Base-by-base conservation (phyloP, 192 early-diverging fungal species). In the Ramicandelaber brevisporus region DNA sequence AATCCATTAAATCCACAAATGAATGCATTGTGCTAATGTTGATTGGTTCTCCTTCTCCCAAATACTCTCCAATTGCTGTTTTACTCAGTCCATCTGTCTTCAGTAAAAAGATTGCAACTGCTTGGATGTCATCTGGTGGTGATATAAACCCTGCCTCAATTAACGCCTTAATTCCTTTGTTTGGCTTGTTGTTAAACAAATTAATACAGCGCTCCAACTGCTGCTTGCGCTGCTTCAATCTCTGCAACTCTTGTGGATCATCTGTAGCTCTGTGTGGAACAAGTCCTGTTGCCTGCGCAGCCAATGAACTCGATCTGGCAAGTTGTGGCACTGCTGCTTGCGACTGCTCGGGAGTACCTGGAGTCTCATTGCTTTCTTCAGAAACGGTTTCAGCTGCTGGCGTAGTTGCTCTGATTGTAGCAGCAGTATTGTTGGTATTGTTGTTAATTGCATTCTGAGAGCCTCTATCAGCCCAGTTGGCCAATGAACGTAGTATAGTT, bases 1-100 rank as follows among this genome's bases (percentile, higher is more conserved):
- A 89, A 21, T 76, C 67, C 66, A 93, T 74, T 34, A 62, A 57
- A 41, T 93, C 87, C 3, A 93, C 78, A 60, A 89, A 86, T n/a
- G 83, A 77, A 34, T 93, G 87, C 87, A 93, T 93, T 26, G 85
- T 79, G 5, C 72, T 61, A 37, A 93, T 77, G 58, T 87, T 84
- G 36, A 85, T 74, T 12, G 70, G 53, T 17, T 93, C 84, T 29
- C 81, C 81, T 43, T 93, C 82, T 17, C 87, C 87, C 17, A 93
- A 52, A 37, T 74, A 93, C 50, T 93, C 87, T 30, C 87, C 87
- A 47, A 93, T 63, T 46, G 73, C 63, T 17, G 69, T 49, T 50
- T 93, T 93, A 46, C 78, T 76, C 13, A 88, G 45, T 9, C 79
- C 82, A 31, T 85, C 78, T 0, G 71, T 72, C n/a, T n/a, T n/a